These are phyloP conservation scores for Russula emetica DNA, from an alignment of 768 basidiomycete genomes.

Conservation along the genomic window DNA sequence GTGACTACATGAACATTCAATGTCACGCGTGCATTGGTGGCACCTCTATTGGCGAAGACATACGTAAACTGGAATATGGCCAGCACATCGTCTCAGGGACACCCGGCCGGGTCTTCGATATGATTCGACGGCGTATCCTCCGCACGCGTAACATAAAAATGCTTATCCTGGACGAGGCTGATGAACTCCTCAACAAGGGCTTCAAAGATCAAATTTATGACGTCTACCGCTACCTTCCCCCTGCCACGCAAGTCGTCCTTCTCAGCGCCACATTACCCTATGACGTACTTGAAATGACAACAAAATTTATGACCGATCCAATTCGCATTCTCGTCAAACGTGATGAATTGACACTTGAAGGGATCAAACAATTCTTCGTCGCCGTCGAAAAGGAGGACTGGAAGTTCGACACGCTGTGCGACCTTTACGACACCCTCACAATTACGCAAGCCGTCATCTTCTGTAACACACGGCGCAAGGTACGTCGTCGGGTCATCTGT, in stretches of 20 bases:
- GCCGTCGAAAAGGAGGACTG: slow-evolving; percentile 99
- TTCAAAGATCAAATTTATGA: slow-evolving; percentile 99
- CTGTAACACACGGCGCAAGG: slow-evolving; percentile 97
- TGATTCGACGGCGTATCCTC: slow-evolving; percentile 92
- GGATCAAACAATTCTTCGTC: slow-evolving; percentile 95
- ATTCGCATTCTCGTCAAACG: slow-evolving; percentile 98
- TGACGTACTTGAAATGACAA: slow-evolving; percentile 98
- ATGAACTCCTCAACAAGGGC: slow-evolving; percentile 94
- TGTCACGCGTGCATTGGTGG: slow-evolving; percentile 99
- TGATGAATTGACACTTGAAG: slow-evolving; percentile 96
- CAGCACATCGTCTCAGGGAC: slow-evolving; percentile 98
- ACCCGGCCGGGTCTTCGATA: slow-evolving; percentile 97
- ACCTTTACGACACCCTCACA: slow-evolving; percentile 96
- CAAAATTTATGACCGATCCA: slow-evolving; percentile 99
- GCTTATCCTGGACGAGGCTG: slow-evolving; percentile 91
- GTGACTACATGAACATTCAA: slow-evolving; percentile 99
- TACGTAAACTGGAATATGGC: slow-evolving; percentile 93
- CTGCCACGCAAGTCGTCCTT: slow-evolving; percentile 94
- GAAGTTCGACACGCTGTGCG: slow-evolving; percentile 98
- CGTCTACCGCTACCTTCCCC: slow-evolving; percentile 95
- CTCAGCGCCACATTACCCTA: slow-evolving; percentile 94
- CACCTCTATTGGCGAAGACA: slow-evolving; percentile 95
- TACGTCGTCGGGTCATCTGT: slow-evolving; percentile 33
- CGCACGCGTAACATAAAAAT: slow-evolving; percentile 98
- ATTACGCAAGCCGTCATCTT: slow-evolving; percentile 99